A percentile compares a stretch with the other conserved stretches of the same genome.
Conservation (phyloP, 148 eudicot genomes). For the Camellia sinensis region DNA sequence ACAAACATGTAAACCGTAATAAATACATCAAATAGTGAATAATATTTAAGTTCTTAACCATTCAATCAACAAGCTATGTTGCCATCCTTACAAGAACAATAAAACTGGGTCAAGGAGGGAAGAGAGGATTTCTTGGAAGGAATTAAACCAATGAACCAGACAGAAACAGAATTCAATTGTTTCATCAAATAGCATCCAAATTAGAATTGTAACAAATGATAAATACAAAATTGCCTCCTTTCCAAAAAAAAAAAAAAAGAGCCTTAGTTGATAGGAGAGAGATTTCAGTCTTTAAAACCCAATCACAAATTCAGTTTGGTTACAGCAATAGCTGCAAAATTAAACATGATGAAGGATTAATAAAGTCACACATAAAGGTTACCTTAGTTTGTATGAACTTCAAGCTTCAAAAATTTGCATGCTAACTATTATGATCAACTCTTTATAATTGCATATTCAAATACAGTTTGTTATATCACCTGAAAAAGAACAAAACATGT, state of each 20-base stretch:
- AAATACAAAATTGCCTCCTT: background rate
- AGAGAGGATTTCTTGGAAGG: background rate
- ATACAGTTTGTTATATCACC: background rate
- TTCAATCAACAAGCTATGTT: too few species aligned
- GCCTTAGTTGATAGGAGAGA: background rate
- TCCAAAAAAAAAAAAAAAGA: background rate
- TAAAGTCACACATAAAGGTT: background rate
- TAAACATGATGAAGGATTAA: background rate
- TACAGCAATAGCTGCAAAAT: background rate
- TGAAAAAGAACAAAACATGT: background rate
- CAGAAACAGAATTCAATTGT: background rate
- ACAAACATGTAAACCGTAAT: too few species aligned
- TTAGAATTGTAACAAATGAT: background rate
- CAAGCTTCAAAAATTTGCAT: background rate
- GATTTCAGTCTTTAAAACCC: background rate
- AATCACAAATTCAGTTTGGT: background rate
- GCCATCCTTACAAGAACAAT: too few species aligned
- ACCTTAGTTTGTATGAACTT: background rate
- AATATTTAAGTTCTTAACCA: too few species aligned
- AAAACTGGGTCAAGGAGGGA: too few species aligned
- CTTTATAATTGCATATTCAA: background rate
- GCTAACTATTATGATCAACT: background rate
- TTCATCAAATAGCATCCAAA: too few species aligned
- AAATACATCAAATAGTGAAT: too few species aligned
- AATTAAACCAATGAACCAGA: background rate